Base-by-base conservation (phyloP, 495 filamentous ascomycete genomes). In the Daldinia vernicosa region DNA sequence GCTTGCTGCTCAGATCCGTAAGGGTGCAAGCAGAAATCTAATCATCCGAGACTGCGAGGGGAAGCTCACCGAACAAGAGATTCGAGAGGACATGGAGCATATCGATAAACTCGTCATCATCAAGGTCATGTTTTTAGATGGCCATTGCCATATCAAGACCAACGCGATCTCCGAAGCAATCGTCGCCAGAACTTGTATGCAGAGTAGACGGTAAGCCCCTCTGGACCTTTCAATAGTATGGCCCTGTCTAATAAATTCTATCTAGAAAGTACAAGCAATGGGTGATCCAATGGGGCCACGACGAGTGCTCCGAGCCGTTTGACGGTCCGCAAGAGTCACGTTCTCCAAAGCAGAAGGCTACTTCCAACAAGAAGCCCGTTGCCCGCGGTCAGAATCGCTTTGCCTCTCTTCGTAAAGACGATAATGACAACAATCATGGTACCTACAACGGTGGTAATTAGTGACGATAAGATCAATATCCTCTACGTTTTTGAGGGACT, bases 11-110 rank as follows among this genome's bases (percentile, higher is more conserved):
- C 91, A 91, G 76, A 88, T 93, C 8, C 24, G 50, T 17, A 24
- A 22, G n/a, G 93, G 93, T n/a, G 91, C 90, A n/a, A 91, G 88
- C 47, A 89, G 93, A 60, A 94, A 94, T 72, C 77, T 97, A 24
- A 78, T 93, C 37, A 83, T 96, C 51, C 84, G 82, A 68, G 85
- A 85, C 7, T 85, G 85, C 27, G 81, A 84, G 50, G 76, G 79
- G 32, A 85, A 81, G 56, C 84, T 93, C 65, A 93, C 89, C 0
- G 90, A 91, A 61, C 79, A 83, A 3, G 74, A 81, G 4, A 87
- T 97, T 50, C 88, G 91, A 2, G 86, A 90, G 5, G 90, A 97
- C 71, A 79, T 95, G 45, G 90, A 95, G 15, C 93, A 95, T 74
- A 94, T 96, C 69, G 87, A 94, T 76, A 92, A 92, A 71, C 81